A percentile compares a stretch with the other conserved stretches of the same genome.
Evolutionary conservation across 75 land plant species (phyloP).

Genomic region (Pinus taeda): DNA sequence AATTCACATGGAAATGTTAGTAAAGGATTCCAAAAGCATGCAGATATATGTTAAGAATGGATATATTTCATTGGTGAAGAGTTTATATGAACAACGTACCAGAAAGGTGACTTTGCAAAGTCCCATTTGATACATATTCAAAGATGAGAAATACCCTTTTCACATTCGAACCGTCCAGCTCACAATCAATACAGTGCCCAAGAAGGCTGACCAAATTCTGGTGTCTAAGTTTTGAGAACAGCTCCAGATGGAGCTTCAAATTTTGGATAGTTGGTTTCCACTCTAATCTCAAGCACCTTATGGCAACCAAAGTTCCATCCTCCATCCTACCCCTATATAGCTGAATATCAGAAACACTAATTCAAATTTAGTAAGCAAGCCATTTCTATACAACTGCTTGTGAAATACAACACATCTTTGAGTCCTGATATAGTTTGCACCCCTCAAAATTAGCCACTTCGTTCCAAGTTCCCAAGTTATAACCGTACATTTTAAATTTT

Average conservation of each 20-base stretch:
- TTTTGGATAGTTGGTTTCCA: slow-evolving; percentile 42
- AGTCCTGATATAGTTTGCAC: neutral
- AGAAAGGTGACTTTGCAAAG: slow-evolving; percentile 58
- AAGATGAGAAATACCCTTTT: slow-evolving; percentile 59
- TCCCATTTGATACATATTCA: slow-evolving; percentile 70
- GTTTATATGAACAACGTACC: slow-evolving; percentile 40
- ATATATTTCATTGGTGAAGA: neutral
- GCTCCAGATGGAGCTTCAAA: slow-evolving; percentile 53
- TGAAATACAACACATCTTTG: neutral
- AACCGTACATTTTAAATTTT: neutral
- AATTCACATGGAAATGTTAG: slow-evolving; percentile 16
- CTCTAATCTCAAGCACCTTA: slow-evolving; percentile 66
- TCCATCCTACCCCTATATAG: slow-evolving; percentile 67
- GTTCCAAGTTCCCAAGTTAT: neutral
- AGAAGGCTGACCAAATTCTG: slow-evolving; percentile 74
- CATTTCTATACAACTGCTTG: neutral
- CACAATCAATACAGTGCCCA: slow-evolving; percentile 59
- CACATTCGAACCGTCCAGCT: slow-evolving; percentile 30
- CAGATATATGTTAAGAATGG: neutral
- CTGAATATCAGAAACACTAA: slow-evolving; percentile 26
- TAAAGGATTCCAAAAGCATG: neutral
- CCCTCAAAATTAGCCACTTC: neutral
- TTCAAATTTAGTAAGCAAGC: neutral
- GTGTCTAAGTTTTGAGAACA: slow-evolving; percentile 71
- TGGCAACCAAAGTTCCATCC: slow-evolving; percentile 63